Evolutionary conservation across 345 rosid species (phyloP), one percentile per base, ranked within the genome.

Genomic region (Salix udensis): DNA sequence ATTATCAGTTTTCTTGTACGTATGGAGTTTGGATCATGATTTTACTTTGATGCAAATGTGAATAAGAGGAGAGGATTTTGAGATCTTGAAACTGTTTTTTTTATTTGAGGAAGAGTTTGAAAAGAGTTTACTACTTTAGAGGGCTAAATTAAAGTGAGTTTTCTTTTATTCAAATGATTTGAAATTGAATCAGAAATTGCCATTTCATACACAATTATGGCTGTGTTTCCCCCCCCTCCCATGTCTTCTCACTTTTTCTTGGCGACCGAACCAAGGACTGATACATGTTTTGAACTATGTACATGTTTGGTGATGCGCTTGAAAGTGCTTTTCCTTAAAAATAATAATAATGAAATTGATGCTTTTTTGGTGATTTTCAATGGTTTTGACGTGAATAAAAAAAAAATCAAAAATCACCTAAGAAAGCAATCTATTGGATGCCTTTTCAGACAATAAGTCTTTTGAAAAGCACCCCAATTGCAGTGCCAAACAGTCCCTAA

Each of bases 21-120:
- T 73, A 78, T 72, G 72, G 70, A 67, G 11, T 12, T 23, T 61
- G 71, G 73, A 42, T 68, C 66, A 21, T 44, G 46, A 52, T 53
- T 67, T 52, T 52, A 67, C 44, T 80, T 66, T 55, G 68, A 9
- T n/a, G 58, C 6, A 84, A 79, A 31, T 76, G 50, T 28, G 21
- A 60, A 26, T n/a, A 44, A 21, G 68, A 40, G 62, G n/a, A 7
- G 11, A 14, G 62, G 37, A 30, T 9, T 50, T 50, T 53, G 24
- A n/a, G 28, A 24, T 24, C 26, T 16, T 40, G 64, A 15, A n/a
- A 16, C 7, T 77, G 21, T n/a, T 28, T 30, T 19, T 48, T 30
- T 34, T 14, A 44, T 70, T 70, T 61, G 52, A 67, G 14, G 66
- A 50, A 6, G 61, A 18, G 7, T 75, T 31, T 21, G 24, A 1